These are phyloP conservation scores for Umbelopsis isabellina DNA, from an alignment of 192 early-diverging fungal species.

Conservation along the genomic window DNA sequence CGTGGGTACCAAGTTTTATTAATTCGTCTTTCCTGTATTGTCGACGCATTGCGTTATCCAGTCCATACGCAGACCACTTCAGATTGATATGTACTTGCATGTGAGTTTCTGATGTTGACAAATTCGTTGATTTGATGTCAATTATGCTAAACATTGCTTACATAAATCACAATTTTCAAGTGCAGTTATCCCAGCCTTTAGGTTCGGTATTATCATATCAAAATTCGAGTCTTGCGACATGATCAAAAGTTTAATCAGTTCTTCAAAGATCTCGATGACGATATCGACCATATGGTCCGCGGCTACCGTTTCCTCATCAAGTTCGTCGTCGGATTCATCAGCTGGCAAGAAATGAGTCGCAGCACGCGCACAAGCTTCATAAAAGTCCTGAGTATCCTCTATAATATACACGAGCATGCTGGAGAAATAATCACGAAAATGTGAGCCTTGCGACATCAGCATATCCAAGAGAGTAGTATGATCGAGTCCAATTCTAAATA, in stretches of 20 bases:
- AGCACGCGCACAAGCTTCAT: background rate
- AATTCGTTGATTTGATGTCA: too few species aligned
- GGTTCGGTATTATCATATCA: too few species aligned
- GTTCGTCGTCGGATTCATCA: background rate
- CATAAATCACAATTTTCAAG: too few species aligned
- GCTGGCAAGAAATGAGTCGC: background rate
- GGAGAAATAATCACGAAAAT: background rate
- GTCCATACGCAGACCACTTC: too few species aligned
- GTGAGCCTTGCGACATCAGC: background rate
- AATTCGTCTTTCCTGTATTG: too few species aligned
- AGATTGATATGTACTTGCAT: too few species aligned
- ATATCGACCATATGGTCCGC: background rate
- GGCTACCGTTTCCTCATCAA: background rate
- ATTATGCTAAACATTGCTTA: too few species aligned
- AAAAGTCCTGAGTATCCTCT: background rate
- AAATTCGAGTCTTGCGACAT: background rate
- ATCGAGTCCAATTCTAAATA: conserved; percentile 4
- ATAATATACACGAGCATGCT: background rate
- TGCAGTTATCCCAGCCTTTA: too few species aligned
- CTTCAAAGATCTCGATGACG: background rate
- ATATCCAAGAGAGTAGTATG: conserved; percentile 2
- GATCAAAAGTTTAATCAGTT: background rate
- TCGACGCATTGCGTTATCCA: too few species aligned
- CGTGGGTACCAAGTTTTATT: too few species aligned
- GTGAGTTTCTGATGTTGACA: too few species aligned